phyloP scores from a whole-genome alignment of 2,329 filamentous ascomycete species.

The Furcasterigmium sp. region DNA sequence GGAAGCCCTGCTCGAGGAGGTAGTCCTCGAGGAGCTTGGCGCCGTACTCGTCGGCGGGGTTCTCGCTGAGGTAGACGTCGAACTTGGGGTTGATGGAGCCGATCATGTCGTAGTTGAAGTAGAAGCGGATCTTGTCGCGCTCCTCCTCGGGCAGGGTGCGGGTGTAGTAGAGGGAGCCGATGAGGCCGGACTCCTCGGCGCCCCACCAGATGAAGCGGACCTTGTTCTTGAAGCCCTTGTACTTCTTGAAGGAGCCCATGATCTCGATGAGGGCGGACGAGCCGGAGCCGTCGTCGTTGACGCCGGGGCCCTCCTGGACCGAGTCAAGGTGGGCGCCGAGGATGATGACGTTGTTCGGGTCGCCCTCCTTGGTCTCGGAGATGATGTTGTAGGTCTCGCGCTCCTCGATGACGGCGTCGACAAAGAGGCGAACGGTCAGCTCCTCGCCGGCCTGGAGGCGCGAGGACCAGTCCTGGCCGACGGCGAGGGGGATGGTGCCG shows the following conservation, averaged over 20 bases:
- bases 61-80: conserved; percentile 32
- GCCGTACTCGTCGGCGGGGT: conserved; percentile 27
- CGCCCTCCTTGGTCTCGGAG: conserved; percentile 35
- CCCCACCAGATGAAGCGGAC: conserved; percentile 38
- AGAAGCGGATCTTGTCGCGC: conserved; percentile 54
- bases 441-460: conserved; percentile 25
- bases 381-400: conserved; percentile 35
- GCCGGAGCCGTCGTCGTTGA: conserved; percentile 36
- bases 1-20: conserved; percentile 26
- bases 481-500: conserved; percentile 27
- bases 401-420: conserved; percentile 30
- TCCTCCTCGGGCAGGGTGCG: conserved; percentile 27
- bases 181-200: conserved; percentile 36
- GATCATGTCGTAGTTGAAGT: conserved; percentile 71
- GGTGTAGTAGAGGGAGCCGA: conserved; percentile 37
- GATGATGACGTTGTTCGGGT: conserved; percentile 35
- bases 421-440: conserved; percentile 25
- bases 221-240: conserved; percentile 34
- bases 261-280: conserved; percentile 32
- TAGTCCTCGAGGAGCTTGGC: conserved; percentile 27
- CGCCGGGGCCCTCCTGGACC: conserved; percentile 31
- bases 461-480: conserved; percentile 27
- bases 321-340: conserved; percentile 35
- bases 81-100: conserved; percentile 34
- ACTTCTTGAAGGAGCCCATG: conserved; percentile 27